Conservation (phyloP, 257 asterid genomes). For the Asclepias syriaca region DNA sequence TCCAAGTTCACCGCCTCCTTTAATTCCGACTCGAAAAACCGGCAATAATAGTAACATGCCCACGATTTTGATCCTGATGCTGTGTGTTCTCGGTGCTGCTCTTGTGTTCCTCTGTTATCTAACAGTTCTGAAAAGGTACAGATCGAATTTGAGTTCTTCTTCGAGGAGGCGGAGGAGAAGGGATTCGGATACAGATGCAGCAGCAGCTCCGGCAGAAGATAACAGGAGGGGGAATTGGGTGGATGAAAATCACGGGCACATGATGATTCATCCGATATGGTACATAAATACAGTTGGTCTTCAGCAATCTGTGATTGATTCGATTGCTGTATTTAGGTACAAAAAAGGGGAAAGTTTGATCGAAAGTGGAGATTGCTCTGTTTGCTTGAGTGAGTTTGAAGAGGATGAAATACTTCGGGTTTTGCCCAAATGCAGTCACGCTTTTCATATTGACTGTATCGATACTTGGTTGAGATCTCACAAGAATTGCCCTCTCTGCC, state of each 20-base stretch:
- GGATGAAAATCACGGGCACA: constrained; percentile 40
- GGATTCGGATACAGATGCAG: no score
- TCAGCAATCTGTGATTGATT: constrained; percentile 48
- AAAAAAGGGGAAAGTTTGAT: constrained; percentile 33
- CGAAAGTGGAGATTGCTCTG: constrained; percentile 62
- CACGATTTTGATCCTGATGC: constrained; percentile 38
- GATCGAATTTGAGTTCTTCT: constrained; percentile 15
- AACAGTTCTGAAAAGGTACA: constrained; percentile 27
- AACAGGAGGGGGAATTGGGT: constrained; percentile 25
- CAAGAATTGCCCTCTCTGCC: constrained; percentile 73
- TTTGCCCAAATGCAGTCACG: constrained; percentile 79
- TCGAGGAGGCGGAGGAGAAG: constrained; percentile 16
- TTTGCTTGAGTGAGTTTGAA: constrained; percentile 65
- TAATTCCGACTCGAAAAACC: not conserved
- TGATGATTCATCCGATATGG: constrained; percentile 61
- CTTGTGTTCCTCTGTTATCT: constrained; percentile 47
- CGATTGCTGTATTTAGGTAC: constrained; percentile 45
- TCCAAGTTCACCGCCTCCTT: constrained; percentile 15
- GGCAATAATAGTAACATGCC: constrained; percentile 27
- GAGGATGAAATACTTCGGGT: constrained; percentile 65
- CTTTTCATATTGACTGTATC: constrained; percentile 64
- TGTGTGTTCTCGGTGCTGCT: constrained; percentile 44
- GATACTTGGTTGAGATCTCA: constrained; percentile 83
- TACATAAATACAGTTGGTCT: constrained; percentile 59
- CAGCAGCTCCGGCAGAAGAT: constrained; percentile 1